A percentile compares a stretch with the other conserved stretches of the same genome.
Evolutionary conservation across 768 basidiomycete species (phyloP).

Genomic region (Lentinula sp.): DNA sequence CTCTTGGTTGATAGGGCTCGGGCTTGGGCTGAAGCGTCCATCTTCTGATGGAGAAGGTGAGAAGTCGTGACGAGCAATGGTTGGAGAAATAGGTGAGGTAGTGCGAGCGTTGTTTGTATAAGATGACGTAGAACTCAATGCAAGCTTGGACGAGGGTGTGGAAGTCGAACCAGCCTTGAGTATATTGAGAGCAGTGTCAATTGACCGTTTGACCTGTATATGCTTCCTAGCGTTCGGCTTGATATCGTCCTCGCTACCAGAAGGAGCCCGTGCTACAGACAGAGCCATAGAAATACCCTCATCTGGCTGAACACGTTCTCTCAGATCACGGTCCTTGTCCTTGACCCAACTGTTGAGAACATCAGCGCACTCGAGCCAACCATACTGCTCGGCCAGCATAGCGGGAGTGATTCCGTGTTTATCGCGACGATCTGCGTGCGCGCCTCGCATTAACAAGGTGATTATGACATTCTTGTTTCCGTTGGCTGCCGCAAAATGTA

Average conservation of each 20-base stretch:
- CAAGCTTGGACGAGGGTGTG: constrained; percentile 23
- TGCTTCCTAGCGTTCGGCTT: constrained; percentile 36
- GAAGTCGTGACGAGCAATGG: constrained; percentile 37
- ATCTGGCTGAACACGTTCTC: constrained; percentile 39
- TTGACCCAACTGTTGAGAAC: constrained; percentile 61
- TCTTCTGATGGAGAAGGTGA: constrained; percentile 28
- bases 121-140: constrained; percentile 8
- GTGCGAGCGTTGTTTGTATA: background rate
- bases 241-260: constrained; percentile 13
- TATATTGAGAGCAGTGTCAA: constrained; percentile 65
- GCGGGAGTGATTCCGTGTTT: constrained; percentile 91
- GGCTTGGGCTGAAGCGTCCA: constrained; percentile 13
- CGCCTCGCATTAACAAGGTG: constrained; percentile 81
- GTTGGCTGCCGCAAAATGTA: constrained; percentile 96
- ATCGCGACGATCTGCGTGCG: constrained; percentile 74
- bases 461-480: constrained; percentile 77
- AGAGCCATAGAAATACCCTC: constrained; percentile 13
- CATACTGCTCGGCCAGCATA: constrained; percentile 73
- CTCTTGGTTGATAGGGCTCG: constrained; percentile 25
- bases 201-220: constrained; percentile 70
- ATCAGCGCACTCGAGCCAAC: constrained; percentile 73
- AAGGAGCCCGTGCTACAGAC: constrained; percentile 14
- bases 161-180: constrained; percentile 27
- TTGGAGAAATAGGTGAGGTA: constrained; percentile 30
- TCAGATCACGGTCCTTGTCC: constrained; percentile 57